Evolutionary conservation across 2,329 filamentous ascomycete genomes (phyloP), one percentile per base, ranked within the genome.

Genomic region (Cadophora gregata): DNA sequence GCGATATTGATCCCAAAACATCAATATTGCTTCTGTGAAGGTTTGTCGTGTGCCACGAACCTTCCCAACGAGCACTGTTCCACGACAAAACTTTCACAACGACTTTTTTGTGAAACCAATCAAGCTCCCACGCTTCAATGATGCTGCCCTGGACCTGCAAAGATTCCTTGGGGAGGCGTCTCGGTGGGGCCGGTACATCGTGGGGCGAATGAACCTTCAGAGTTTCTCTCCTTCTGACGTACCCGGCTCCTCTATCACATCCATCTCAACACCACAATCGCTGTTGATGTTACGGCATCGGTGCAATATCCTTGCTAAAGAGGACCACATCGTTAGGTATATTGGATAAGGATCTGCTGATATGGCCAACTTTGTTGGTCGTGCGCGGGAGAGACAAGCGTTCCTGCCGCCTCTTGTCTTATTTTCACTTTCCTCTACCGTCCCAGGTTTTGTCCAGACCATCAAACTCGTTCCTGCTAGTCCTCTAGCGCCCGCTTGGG

Each of bases 401-500:
- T 29, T 25, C 31, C 16, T 56, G 31, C 53, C 53, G 31, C 12
- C 53, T 42, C 38, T 42, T n/a, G n/a, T 24, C 10, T 56, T 27
- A 7, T 21, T 24, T 19, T 36, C 6, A 6, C 53, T 33, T 56
- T 24, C 19, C 31, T 36, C 16, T 36, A 14, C 55, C 31, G 55
- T 42, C 31, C 31, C n/a, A n/a, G n/a, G 16, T 10, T 21, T n/a
- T 58, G 33, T 58, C 33, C 55, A 58, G 55, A 38, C 31, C 33
- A 42, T 58, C 55, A 58, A 58, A 58, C 21, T 58, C 31, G 55
- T 24, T 58, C 24, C 24, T 58, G 31, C 55, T 58, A 58, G 31
- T 38, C 9, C 31, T 25, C 24, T 62, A 62, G 60, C 60, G 60
- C n/a, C 60, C 31, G 48, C 38, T 53, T 53, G 7, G 25, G 33